These are phyloP conservation scores for Pseudogymnoascus pannorum DNA, from an alignment of 2,329 filamentous ascomycete species.

Conservation along the genomic window DNA sequence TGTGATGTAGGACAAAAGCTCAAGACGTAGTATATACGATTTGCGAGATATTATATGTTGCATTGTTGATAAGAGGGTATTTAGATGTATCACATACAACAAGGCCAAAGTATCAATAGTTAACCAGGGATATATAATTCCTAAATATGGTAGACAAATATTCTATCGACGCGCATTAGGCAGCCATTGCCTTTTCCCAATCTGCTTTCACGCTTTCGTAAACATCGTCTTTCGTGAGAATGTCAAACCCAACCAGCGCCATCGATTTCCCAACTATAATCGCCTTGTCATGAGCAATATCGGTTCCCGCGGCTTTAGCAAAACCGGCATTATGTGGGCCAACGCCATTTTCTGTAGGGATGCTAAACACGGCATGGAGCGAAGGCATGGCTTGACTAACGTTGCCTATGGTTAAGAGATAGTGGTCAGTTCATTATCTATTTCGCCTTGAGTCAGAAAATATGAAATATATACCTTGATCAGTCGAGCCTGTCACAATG, in stretches of 20 bases:
- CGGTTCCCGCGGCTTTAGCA: slow-evolving; percentile 42
- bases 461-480: slow-evolving; percentile 47
- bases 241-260: slow-evolving; percentile 41
- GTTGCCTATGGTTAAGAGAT: slow-evolving; percentile 38
- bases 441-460: not conserved
- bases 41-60: not conserved
- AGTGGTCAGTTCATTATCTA: not conserved
- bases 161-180: not conserved
- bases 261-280: slow-evolving; percentile 41
- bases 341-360: slow-evolving; percentile 38
- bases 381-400: slow-evolving; percentile 51
- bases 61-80: no score
- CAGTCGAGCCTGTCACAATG: slow-evolving; percentile 35
- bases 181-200: slow-evolving; percentile 26
- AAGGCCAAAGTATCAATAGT: not conserved
- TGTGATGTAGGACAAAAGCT: no score
- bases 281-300: slow-evolving; percentile 38
- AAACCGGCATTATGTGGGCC: slow-evolving; percentile 49
- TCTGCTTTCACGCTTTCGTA: slow-evolving; percentile 36
- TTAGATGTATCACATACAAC: not conserved
- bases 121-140: not conserved
- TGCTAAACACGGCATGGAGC: slow-evolving; percentile 44
- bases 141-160: not conserved
- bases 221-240: slow-evolving; percentile 36
- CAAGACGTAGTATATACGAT: no score